Conservation (phyloP, 176 grass and related monocot genomes). For the Hsuehochloa calcarea region DNA sequence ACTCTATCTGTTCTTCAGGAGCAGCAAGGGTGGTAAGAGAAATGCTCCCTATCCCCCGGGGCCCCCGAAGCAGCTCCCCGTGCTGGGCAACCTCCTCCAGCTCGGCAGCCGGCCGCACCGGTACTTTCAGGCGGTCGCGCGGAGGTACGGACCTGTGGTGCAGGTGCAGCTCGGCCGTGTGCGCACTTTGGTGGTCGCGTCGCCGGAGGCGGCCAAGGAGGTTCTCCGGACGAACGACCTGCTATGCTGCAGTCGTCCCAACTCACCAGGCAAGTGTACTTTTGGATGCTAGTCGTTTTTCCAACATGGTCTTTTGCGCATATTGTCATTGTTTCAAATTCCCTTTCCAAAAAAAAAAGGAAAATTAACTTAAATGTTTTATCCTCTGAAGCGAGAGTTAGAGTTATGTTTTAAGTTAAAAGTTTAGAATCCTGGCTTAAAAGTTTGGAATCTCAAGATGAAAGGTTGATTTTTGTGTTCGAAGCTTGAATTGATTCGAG, state of each 20-base stretch:
- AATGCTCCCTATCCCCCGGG: neutral
- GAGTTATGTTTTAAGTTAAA: too few relatives aligned
- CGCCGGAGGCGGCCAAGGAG: conserved; percentile 36
- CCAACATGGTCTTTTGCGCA: too few relatives aligned
- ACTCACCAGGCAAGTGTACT: conserved; percentile 29
- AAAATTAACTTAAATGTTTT: too few relatives aligned
- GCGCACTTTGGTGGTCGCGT: conserved; percentile 22
- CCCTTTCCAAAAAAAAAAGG: too few relatives aligned
- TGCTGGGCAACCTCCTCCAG: conserved; percentile 47
- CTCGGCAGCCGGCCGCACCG: conserved; percentile 37
- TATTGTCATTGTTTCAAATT: too few relatives aligned
- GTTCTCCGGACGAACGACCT: conserved; percentile 38
- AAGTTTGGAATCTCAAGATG: too few relatives aligned
- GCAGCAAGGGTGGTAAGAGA: neutral
- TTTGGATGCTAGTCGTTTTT: too few relatives aligned
- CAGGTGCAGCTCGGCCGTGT: conserved; percentile 34
- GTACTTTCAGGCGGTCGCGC: conserved; percentile 17
- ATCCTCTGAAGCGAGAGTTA: too few relatives aligned
- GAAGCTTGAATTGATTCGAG: too few relatives aligned
- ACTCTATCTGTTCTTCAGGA: neutral
- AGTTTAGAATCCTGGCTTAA: too few relatives aligned
- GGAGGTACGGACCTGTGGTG: conserved; percentile 27
- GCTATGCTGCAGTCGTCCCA: conserved; percentile 30
- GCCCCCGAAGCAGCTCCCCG: conserved; percentile 10
- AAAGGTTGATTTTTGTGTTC: too few relatives aligned